Base-by-base conservation (phyloP, 768 basidiomycete species). In the Mycena kentingensis region DNA sequence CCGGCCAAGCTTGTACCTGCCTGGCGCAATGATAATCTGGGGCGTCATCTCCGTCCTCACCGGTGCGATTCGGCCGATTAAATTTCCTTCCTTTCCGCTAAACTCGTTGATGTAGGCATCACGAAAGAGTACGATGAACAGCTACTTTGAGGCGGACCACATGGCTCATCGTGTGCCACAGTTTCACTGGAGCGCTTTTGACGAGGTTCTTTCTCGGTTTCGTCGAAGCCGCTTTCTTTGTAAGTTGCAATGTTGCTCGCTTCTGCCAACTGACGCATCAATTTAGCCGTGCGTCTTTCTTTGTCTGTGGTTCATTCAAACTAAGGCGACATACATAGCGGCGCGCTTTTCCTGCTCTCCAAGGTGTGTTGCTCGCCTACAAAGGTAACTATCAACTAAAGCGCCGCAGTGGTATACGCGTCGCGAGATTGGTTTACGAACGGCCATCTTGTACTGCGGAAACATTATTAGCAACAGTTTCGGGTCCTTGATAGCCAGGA, bases 381-480 rank as follows among this genome's bases (percentile, higher is more conserved):
- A 24, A 28, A 28, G 35, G 5, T 2, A 42, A 36, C 34, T 24
- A 13, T 13, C 11, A 38, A 25, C 28, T 16, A 44, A 15, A 24
- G 12, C 25, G 18, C 11, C 11, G 7, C 22, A 59, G 69, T 85
- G 90, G 92, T 93, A 93, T 71, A 90, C 77, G 49, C 80, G 78
- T 21, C 75, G 77, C 35, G 91, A 94, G 67, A 73, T 93, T 27
- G 90, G 88, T 15, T 71, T 84, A 42, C 78, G 90, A 46, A 88
- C 82, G 10, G 88, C 88, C 4, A 67, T 88, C 35, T 74, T 93
- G 18, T 82, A 78, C 32, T 88, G 85, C 58, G 92, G 92, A 6
- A 86, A 80, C 62, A 76, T 94, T 21, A 84, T 93, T 54, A 87
- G 28, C 46, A 95, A 93, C 68, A 92, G 90, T 0, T 93, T 94